phyloP scores from a whole-genome alignment of 2,329 filamentous ascomycete genomes.

The Nannizziopsis barbatae region DNA sequence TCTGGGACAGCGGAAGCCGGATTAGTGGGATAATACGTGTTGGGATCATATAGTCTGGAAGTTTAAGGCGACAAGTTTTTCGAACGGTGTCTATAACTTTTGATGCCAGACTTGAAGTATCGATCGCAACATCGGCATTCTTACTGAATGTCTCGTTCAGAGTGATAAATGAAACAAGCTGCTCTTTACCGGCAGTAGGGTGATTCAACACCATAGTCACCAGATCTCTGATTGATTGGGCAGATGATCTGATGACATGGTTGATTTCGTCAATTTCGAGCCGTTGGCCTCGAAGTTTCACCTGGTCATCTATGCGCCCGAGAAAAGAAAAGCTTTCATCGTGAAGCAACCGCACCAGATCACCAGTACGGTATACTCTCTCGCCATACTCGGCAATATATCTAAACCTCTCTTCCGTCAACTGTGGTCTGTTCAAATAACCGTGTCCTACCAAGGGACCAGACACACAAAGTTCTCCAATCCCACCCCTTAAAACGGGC shows the following conservation, averaged over 20 bases:
- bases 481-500: conserved; percentile 63
- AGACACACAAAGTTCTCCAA: conserved; percentile 81
- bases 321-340: conserved; percentile 79
- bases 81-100: conserved; percentile 31
- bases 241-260: conserved; percentile 57
- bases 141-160: conserved; percentile 1
- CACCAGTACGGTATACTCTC: conserved; percentile 74
- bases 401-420: conserved; percentile 68
- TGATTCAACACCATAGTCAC: conserved; percentile 67
- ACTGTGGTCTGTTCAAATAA: conserved; percentile 68
- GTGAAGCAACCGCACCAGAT: conserved; percentile 69
- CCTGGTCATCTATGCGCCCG: conserved; percentile 78
- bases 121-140: conserved; percentile 19
- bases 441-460: conserved; percentile 81
- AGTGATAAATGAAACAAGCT: conserved; percentile 65
- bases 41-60: conserved; percentile 84
- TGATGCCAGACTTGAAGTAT: conserved; percentile 28
- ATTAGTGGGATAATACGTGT: conserved; percentile 66
- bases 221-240: conserved; percentile 52
- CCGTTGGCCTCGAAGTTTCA: conserved; percentile 80
- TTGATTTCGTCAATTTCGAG: conserved; percentile 90
- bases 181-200: conserved; percentile 61
- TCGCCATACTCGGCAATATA: conserved; percentile 46
- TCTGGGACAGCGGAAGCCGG: conserved; percentile 66
- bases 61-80: conserved; percentile 53